Conservation (phyloP, 1,284 basidiomycete genomes). For the Ceratobasidium papillatum region DNA sequence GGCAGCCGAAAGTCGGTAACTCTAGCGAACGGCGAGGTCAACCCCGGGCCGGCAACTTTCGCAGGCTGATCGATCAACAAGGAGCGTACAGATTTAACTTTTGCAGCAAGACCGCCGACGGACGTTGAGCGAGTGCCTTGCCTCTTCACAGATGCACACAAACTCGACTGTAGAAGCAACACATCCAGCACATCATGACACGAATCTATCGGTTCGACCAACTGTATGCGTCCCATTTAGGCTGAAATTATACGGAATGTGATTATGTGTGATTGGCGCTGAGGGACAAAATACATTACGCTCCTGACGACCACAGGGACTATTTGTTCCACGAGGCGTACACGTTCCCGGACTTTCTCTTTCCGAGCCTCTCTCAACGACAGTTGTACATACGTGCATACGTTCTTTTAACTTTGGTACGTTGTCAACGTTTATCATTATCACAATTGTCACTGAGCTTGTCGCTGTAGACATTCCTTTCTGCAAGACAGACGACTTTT, state of each 20-base stretch:
- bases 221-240: slow-evolving; percentile 1
- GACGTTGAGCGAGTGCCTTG: too few relatives aligned
- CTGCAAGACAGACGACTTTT: slow-evolving; percentile 1
- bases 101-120: not conserved
- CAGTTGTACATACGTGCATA: slow-evolving; percentile 7
- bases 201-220: not conserved
- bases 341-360: not conserved
- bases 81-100: not conserved
- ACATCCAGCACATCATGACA: not conserved
- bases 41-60: not conserved
- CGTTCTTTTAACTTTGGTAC: not conserved
- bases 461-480: slow-evolving; percentile 11
- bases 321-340: slow-evolving; percentile 2
- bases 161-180: not conserved
- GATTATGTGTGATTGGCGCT: not conserved
- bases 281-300: not conserved
- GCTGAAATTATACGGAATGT: not conserved
- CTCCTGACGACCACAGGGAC: not conserved
- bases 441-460: not conserved
- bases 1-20: too few relatives aligned
- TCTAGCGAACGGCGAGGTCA: too few relatives aligned
- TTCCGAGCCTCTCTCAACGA: not conserved
- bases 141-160: not conserved
- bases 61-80: not conserved
- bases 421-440: not conserved